Evolutionary conservation across 805 yeast genomes (phyloP), one percentile per base, ranked within the genome.

Genomic region (Ascoidea rubescens): DNA sequence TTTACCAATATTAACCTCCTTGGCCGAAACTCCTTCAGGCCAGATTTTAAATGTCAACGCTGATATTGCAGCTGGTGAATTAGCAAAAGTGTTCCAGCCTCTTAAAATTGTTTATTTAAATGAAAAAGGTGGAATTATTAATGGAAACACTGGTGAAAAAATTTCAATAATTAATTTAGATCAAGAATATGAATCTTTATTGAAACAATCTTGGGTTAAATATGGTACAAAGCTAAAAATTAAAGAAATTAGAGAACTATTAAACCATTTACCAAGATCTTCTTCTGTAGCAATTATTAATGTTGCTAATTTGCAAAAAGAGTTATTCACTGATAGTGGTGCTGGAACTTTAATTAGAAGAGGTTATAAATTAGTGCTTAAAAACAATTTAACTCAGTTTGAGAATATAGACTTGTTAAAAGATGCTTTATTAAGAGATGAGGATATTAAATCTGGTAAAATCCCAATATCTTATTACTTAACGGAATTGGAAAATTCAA

Each of bases 291-390:
- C 99, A 47, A 93, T 93, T 65, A 93, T 93, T 61, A 87, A 91
- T 59, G 97, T 93, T 48, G 79, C 86, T 61, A 97, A 93, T 66
- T 77, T 93, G 63, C 98, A 93, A 71, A 93, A 91, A 67, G 99
- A 93, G 69, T 78, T 93, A 63, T 93, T 93, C 71, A 93, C 99
- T 46, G 99, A 93, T 67, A 85, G 96, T n/a, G 99, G 99, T 68
- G 99, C 99, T 33, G 99, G 99, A 64, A 93, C 99, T 48, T 76
- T 93, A 72, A 89, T 93, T 62, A 85, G 99, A 77, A 82, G 98
- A 69, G 99, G 99, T 56, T 87, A 91, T 72, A 88, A 87, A 70
- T 75, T 93, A 58, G 67, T 84, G 53, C 82, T 80, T 62, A 55
- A 65, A 44, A 80, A 88, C 65, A 76, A 79, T 61, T 70, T 89